A percentile compares a stretch with the other conserved stretches of the same genome.
Evolutionary conservation across 345 rosid genomes (phyloP).

Genomic region (Turnera subulata): DNA sequence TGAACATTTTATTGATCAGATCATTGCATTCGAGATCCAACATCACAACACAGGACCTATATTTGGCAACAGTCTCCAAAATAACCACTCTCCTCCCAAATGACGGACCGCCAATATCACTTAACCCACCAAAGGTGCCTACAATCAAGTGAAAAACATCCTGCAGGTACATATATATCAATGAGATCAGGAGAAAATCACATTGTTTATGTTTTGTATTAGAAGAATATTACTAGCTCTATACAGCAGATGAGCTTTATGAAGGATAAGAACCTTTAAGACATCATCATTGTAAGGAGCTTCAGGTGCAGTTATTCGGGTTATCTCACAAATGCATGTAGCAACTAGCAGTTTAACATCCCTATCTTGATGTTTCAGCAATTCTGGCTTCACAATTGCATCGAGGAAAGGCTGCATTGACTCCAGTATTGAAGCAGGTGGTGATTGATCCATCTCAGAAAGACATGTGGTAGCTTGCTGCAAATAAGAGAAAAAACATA

Average conservation of each 20-base stretch:
- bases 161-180: slow-evolving; percentile 40
- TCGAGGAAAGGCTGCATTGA: slow-evolving; percentile 76
- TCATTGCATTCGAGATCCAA: slow-evolving; percentile 97
- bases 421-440: slow-evolving; percentile 56
- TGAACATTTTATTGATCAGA: slow-evolving; percentile 85
- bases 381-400: slow-evolving; percentile 73
- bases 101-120: slow-evolving; percentile 77
- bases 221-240: slow-evolving; percentile 1
- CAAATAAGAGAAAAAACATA: slow-evolving; percentile 15
- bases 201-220: neutral
- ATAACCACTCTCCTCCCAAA: slow-evolving; percentile 90
- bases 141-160: slow-evolving; percentile 83
- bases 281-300: slow-evolving; percentile 84
- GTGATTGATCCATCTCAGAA: slow-evolving; percentile 84
- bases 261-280: slow-evolving; percentile 56
- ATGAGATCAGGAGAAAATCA: slow-evolving; percentile 17
- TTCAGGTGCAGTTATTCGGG: slow-evolving; percentile 98
- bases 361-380: slow-evolving; percentile 87
- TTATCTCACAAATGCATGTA: slow-evolving; percentile 89
- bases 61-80: slow-evolving; percentile 91
- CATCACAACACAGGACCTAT: slow-evolving; percentile 95
- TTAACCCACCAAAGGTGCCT: slow-evolving; percentile 77
- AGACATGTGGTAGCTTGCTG: slow-evolving; percentile 91
- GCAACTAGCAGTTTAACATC: slow-evolving; percentile 95
- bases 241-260: slow-evolving; percentile 10